phyloP scores from a whole-genome alignment of 208 protist species.

The Leishmania turanica region DNA sequence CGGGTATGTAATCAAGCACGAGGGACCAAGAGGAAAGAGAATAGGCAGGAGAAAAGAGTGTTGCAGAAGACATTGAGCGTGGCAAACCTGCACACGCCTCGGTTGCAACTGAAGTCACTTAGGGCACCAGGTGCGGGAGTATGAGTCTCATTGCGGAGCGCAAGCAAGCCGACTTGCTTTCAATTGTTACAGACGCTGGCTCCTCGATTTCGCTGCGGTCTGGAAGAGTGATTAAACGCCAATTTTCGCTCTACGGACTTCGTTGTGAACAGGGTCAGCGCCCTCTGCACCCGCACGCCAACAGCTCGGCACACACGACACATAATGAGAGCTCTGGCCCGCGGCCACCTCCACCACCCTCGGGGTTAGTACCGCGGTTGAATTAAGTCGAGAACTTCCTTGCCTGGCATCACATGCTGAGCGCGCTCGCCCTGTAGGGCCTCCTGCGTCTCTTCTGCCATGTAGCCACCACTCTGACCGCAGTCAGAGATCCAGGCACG shows the following conservation, averaged over 20 bases:
- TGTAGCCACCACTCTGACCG: conserved; percentile 82
- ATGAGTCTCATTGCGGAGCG: background rate
- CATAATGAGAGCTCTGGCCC: background rate
- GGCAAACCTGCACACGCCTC: background rate
- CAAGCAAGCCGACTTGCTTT: background rate
- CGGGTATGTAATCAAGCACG: background rate
- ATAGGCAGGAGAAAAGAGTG: background rate
- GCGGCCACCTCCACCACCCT: background rate
- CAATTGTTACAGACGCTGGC: background rate
- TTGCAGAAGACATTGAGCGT: background rate
- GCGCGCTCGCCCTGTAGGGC: conserved; percentile 58
- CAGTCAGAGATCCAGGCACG: conserved; percentile 89
- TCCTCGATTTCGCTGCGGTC: background rate
- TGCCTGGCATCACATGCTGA: conserved; percentile 64
- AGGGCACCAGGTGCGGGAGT: background rate
- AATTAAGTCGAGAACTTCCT: conserved; percentile 82
- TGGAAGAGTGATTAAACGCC: background rate
- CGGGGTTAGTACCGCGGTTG: conserved; percentile 67
- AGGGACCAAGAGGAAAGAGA: background rate
- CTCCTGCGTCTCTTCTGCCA: conserved; percentile 59
- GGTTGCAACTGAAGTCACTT: background rate
- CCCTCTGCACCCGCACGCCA: background rate
- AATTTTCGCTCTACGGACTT: background rate
- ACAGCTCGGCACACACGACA: background rate
- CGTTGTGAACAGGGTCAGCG: conserved; percentile 2